A percentile compares a stretch with the other conserved stretches of the same genome.
Conservation (phyloP, 2,329 filamentous ascomycete genomes). For the Diaporthe capsici region DNA sequence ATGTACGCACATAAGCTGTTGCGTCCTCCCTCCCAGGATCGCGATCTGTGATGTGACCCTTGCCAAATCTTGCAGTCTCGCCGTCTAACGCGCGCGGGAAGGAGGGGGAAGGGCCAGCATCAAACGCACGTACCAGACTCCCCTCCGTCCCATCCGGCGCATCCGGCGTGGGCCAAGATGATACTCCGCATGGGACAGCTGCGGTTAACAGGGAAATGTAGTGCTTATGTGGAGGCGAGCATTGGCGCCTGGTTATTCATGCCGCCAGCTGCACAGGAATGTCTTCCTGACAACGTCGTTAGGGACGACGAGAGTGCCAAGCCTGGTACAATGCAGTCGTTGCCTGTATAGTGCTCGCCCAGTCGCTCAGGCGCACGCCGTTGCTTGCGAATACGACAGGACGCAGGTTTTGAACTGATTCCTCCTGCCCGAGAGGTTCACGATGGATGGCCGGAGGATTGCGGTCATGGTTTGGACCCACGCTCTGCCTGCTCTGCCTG, state of each 20-base stretch:
- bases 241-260: neutral
- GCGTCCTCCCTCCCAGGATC: neutral
- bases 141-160: constrained; percentile 3
- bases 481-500: constrained; percentile 30
- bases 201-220: neutral
- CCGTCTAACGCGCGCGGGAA: neutral
- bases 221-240: constrained; percentile 9
- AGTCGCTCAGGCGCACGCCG: constrained; percentile 6
- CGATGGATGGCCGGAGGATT: constrained; percentile 13
- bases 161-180: neutral
- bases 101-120: neutral
- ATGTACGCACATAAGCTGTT: neutral
- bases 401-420: neutral
- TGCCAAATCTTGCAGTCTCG: constrained; percentile 3
- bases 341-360: neutral
- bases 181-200: neutral
- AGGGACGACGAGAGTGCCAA: neutral
- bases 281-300: neutral
- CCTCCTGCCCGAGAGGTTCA: neutral
- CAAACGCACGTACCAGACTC: neutral
- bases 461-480: neutral
- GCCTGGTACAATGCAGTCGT: neutral
- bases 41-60: constrained; percentile 2
- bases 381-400: neutral
- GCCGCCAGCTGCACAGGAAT: neutral